Percentiles rank a stretch among this genome's conserved stretches.
These are phyloP conservation scores for Chlorella sp. DNA, from an alignment of 139 green algal species.

Conservation along the genomic window DNA sequence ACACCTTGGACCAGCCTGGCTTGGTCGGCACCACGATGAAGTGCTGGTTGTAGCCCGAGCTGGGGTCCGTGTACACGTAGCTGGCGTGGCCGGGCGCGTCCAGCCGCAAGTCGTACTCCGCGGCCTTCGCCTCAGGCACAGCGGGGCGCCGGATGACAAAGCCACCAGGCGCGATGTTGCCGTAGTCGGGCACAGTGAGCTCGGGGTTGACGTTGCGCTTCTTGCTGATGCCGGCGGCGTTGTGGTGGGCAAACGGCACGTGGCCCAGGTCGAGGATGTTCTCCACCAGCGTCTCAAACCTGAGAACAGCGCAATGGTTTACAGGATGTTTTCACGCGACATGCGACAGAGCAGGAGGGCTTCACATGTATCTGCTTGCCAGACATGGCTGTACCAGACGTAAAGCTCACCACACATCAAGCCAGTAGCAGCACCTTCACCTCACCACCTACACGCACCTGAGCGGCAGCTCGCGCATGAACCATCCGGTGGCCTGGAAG, in stretches of 20 bases:
- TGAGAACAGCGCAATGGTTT: neutral
- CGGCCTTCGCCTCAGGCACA: no score
- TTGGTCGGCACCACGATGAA: neutral
- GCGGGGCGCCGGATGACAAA: no score
- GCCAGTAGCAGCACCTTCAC: neutral
- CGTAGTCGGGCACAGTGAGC: no score
- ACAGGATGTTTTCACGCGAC: neutral
- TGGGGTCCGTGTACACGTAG: no score
- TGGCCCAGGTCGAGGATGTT: slow-evolving; percentile 63
- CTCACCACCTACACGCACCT: neutral
- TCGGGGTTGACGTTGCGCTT: no score
- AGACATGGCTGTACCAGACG: neutral
- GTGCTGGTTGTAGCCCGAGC: no score
- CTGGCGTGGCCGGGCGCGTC: no score
- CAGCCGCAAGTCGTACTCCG: no score
- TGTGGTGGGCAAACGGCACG: slow-evolving; percentile 57
- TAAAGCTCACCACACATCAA: neutral
- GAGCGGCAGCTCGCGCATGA: slow-evolving; percentile 22
- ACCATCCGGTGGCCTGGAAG: slow-evolving; percentile 14
- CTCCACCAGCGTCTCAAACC: slow-evolving; percentile 25
- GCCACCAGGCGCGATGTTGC: no score
- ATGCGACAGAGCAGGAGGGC: no score
- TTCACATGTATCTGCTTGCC: neutral
- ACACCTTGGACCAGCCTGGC: slow-evolving; percentile 1
- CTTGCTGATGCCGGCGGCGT: no score